Conservation (phyloP, 2,329 filamentous ascomycete species). For the Aureobasidium sp. region DNA sequence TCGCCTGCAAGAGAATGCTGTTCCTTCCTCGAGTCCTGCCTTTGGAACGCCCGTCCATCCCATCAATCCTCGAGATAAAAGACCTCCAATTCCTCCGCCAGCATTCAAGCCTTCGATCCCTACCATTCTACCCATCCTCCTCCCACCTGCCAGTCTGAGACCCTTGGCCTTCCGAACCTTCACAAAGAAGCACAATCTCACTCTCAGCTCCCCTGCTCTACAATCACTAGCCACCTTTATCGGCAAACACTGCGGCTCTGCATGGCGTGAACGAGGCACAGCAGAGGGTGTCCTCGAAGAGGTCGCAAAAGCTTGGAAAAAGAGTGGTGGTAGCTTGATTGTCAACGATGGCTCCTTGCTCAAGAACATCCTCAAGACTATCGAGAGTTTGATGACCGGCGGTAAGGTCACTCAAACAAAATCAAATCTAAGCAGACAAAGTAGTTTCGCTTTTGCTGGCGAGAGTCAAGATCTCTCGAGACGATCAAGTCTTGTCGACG, state of each 20-base stretch:
- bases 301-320: slow-evolving; percentile 86
- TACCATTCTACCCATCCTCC: slow-evolving; percentile 75
- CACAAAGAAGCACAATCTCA: slow-evolving; percentile 95
- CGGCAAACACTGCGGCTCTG: slow-evolving; percentile 85
- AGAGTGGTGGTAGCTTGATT: slow-evolving; percentile 77
- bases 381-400: slow-evolving; percentile 86
- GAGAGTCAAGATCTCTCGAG: slow-evolving; percentile 12
- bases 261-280: slow-evolving; percentile 91
- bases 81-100: slow-evolving; percentile 31
- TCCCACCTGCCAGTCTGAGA: slow-evolving; percentile 77
- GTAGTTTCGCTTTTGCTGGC: slow-evolving; percentile 53
- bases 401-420: slow-evolving; percentile 54
- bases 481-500: neutral
- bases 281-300: slow-evolving; percentile 91
- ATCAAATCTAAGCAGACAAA: slow-evolving; percentile 52
- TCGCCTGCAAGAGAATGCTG: slow-evolving; percentile 30
- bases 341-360: slow-evolving; percentile 69
- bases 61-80: slow-evolving; percentile 40
- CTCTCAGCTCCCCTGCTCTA: slow-evolving; percentile 77
- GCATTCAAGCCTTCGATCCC: slow-evolving; percentile 45
- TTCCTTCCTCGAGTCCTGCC: slow-evolving; percentile 82
- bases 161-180: slow-evolving; percentile 92
- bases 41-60: slow-evolving; percentile 83
- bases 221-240: slow-evolving; percentile 82
- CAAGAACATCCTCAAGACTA: slow-evolving; percentile 69